Base-by-base conservation (phyloP, 1,284 basidiomycete species). In the Schizopora paradoxa region DNA sequence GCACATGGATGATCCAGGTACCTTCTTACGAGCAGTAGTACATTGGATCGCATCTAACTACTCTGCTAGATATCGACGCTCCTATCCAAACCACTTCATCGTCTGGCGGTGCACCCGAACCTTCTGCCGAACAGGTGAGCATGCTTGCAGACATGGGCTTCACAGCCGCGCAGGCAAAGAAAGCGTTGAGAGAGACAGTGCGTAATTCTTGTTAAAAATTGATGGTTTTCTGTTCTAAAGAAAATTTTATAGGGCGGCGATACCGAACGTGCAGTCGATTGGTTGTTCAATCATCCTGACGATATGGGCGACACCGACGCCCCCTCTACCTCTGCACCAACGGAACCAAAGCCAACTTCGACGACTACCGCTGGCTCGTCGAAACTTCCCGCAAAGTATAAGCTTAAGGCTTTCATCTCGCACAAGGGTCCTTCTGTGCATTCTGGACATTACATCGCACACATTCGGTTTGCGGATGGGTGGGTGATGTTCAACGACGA, bases 401-500 rank as follows among this genome's bases (percentile, higher is more conserved):
- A 70, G 31, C 76, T 97, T 25, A 91, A 92, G 63, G 89, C 88
- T 6, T 98, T 98, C 69, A 83, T 99, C 58, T 97, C 92, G 46
- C 95, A 99, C 72, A 98, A 97, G 58, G 95, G 94, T 0, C 89
- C 91, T 0, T 92, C 89, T 0, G 90, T 94, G 16, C 92, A 95
- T 62, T 93, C 90, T 0, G 94, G 93, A 0, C 94, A 97, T 60
- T 98, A 97, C 58, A 89, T 93, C 16, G 86, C 87, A 19, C 91
- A 94, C 61, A 74, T 93, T 31, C 70, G 73, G 32, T 57, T 56
- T 14, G 68, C 70, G 46, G 77, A 76, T 25, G 70, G 65, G 5
- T 94, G 92, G 90, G 82, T 93, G 46, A 64, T 96, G 55, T 94
- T 91, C 68, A 96, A 97, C 57, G 92, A 97, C 63, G 92, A 97